Conservation (phyloP, 78 protist species). For the Anaeramoeba flamelloides region DNA sequence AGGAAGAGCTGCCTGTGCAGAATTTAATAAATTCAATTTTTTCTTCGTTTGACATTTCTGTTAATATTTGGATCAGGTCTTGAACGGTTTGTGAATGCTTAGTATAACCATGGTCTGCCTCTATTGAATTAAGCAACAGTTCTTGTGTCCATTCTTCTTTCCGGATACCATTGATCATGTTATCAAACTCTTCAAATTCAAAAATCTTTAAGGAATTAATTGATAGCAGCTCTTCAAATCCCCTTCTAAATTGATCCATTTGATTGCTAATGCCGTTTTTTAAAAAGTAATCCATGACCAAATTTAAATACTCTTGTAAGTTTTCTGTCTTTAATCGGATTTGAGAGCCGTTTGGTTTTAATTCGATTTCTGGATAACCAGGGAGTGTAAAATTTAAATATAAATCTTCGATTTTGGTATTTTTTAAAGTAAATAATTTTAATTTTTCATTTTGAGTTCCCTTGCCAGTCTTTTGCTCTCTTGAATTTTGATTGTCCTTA, state of each 20-base stretch:
- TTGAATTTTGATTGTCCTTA: no score
- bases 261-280: background rate
- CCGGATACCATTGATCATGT: background rate
- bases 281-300: background rate
- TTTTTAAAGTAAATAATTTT: background rate
- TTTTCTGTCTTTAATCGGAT: background rate
- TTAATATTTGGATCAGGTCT: background rate
- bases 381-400: background rate
- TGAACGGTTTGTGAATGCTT: background rate
- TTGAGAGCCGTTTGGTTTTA: background rate
- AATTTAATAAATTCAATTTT: background rate
- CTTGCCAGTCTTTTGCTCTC: no score
- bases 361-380: background rate
- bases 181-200: background rate
- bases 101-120: background rate
- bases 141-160: background rate
- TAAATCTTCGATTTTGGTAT: background rate
- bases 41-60: background rate
- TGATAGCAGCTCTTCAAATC: background rate
- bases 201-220: background rate
- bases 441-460: background rate
- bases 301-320: background rate
- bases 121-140: background rate
- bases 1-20: background rate
- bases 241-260: background rate